Percentiles rank a stretch among this genome's conserved stretches.
Evolutionary conservation across 768 basidiomycete genomes (phyloP).

Genomic region (Imleria badia): DNA sequence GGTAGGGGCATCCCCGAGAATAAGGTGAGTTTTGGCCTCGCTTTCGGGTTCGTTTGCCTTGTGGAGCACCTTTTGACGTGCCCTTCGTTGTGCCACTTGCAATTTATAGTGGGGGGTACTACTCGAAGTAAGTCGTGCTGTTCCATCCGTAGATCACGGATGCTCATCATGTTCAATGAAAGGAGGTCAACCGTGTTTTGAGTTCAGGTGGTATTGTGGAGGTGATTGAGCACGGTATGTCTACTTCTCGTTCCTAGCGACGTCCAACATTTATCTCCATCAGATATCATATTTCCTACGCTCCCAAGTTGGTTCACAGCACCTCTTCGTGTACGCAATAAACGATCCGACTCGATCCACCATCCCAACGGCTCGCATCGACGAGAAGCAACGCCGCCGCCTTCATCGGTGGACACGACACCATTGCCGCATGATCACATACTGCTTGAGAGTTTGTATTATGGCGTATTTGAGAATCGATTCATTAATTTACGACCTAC

Average conservation of each 20-base stretch:
- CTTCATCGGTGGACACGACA: slow-evolving; percentile 32
- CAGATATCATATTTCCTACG: slow-evolving; percentile 74
- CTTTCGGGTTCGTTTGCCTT: background rate
- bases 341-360: slow-evolving; percentile 49
- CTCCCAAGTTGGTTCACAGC: slow-evolving; percentile 78
- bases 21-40: slow-evolving; percentile 43
- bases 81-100: background rate
- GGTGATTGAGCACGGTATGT: slow-evolving; percentile 68
- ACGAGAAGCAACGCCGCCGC: slow-evolving; percentile 33
- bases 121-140: slow-evolving; percentile 49
- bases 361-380: slow-evolving; percentile 47
- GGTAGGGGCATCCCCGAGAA: slow-evolving; percentile 73
- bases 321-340: slow-evolving; percentile 56
- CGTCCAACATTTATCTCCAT: background rate
- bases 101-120: slow-evolving; percentile 58
- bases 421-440: slow-evolving; percentile 63
- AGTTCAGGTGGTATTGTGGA: slow-evolving; percentile 70
- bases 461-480: slow-evolving; percentile 65
- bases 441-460: slow-evolving; percentile 63
- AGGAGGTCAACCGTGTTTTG: slow-evolving; percentile 75
- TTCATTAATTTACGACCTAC: slow-evolving; percentile 73
- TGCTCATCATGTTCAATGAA: slow-evolving; percentile 5
- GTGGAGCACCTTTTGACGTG: slow-evolving; percentile 2
- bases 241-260: background rate
- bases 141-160: background rate